Evolutionary conservation across 352 stramenopile genomes (phyloP).

Genomic region (Phytopythium mirpurense): DNA sequence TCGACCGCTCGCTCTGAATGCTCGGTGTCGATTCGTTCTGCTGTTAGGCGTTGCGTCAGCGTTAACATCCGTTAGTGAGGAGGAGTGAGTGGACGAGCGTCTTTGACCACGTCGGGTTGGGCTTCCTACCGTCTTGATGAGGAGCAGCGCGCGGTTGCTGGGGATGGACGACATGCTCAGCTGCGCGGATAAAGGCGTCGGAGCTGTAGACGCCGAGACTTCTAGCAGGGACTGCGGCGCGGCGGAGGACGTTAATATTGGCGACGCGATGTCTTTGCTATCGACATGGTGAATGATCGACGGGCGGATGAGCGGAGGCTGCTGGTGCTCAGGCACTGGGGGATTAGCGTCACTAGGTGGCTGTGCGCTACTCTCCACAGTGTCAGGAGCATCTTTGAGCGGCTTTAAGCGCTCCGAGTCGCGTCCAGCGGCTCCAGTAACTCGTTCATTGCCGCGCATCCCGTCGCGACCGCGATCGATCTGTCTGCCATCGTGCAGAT

Average conservation of each 20-base stretch:
- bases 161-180: not conserved
- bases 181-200: not conserved
- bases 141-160: conserved; percentile 10
- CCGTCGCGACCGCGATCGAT: too few species aligned
- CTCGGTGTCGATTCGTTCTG: conserved; percentile 43
- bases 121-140: conserved; percentile 38
- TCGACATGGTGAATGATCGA: conserved; percentile 2
- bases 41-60: not conserved
- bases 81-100: too few species aligned
- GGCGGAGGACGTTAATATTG: not conserved
- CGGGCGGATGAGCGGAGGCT: not conserved
- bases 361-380: too few species aligned
- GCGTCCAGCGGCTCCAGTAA: not conserved
- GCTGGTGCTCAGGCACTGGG: not conserved
- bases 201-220: too few species aligned
- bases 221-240: not conserved
- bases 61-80: not conserved
- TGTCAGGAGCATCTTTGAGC: not conserved
- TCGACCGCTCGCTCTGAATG: conserved; percentile 40
- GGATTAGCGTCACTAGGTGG: too few species aligned
- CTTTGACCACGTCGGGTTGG: too few species aligned
- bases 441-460: not conserved
- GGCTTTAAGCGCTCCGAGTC: not conserved
- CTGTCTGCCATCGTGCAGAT: not conserved
- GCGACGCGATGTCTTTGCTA: not conserved